Evolutionary conservation across 345 rosid species (phyloP).

Genomic region (Eucalyptus erythrocorys): DNA sequence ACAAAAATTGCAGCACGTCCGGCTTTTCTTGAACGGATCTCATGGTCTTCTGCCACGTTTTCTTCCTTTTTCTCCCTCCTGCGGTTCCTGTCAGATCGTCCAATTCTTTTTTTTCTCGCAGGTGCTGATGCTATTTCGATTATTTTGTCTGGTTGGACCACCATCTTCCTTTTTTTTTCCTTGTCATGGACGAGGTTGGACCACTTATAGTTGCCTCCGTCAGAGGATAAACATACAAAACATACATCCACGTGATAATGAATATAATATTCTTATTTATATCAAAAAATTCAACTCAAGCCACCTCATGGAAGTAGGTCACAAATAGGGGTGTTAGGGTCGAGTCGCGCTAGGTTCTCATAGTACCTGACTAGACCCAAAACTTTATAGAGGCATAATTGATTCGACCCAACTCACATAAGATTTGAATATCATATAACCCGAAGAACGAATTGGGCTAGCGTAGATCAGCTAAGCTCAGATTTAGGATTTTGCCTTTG

Average conservation of each 20-base stretch:
- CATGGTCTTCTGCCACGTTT: neutral
- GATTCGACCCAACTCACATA: accelerated
- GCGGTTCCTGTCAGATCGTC: neutral
- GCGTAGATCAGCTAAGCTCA: accelerated
- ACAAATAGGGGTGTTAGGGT: too few relatives aligned
- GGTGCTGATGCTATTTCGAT: neutral
- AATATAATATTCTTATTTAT: neutral
- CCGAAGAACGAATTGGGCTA: accelerated
- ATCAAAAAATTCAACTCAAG: neutral
- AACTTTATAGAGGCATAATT: too few relatives aligned
- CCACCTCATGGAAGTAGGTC: neutral
- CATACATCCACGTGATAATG: neutral
- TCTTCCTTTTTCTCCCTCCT: neutral
- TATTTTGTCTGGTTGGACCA: neutral
- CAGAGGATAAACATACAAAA: neutral
- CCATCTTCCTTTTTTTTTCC: neutral
- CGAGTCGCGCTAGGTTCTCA: too few relatives aligned
- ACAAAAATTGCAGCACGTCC: neutral
- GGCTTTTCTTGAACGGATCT: neutral
- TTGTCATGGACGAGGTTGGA: neutral
- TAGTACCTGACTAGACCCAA: too few relatives aligned
- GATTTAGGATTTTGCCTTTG: too few relatives aligned
- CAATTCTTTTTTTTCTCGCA: neutral
- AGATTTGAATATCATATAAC: too few relatives aligned
- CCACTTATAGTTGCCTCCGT: neutral